Evolutionary conservation across 2,329 filamentous ascomycete genomes (phyloP).

Genomic region (Talaromyces sp.): DNA sequence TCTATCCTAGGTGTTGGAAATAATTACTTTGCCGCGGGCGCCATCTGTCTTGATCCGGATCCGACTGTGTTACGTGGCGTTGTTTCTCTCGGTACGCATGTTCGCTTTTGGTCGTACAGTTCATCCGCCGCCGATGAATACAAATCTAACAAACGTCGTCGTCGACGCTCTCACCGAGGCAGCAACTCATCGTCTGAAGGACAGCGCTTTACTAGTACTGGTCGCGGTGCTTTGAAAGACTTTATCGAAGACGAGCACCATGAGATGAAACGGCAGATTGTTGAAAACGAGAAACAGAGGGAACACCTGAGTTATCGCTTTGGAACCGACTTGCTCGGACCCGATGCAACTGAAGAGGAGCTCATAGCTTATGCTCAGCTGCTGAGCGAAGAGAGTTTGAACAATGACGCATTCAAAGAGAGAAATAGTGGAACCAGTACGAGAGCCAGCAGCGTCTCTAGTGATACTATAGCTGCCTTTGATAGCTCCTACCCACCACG

Average conservation of each 20-base stretch:
- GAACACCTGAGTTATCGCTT: conserved; percentile 74
- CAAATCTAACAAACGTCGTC: conserved; percentile 72
- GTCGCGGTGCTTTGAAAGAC: conserved; percentile 68
- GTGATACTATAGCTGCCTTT: conserved; percentile 34
- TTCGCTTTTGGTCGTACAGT: conserved; percentile 93
- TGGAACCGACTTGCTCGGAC: conserved; percentile 69
- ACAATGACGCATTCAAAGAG: conserved; percentile 48
- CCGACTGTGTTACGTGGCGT: conserved; percentile 80
- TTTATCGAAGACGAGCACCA: conserved; percentile 84
- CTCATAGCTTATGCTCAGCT: conserved; percentile 61
- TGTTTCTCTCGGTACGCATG: conserved; percentile 77
- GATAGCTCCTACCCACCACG: conserved; percentile 29
- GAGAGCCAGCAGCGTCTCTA: conserved; percentile 37
- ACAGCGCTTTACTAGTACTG: conserved; percentile 59
- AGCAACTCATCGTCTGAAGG: conserved; percentile 53
- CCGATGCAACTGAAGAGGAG: conserved; percentile 58
- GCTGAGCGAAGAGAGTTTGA: conserved; percentile 58
- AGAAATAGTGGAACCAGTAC: conserved; percentile 42
- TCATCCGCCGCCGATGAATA: conserved; percentile 71
- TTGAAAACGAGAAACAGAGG: conserved; percentile 63
- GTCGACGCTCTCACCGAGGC: conserved; percentile 65
- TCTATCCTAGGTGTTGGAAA: conserved; percentile 65
- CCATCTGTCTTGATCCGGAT: conserved; percentile 83
- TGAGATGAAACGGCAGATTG: conserved; percentile 72
- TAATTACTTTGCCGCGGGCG: conserved; percentile 76